Evolutionary conservation across 1,284 basidiomycete genomes (phyloP).

Genomic region (Neolentinus lepideus): DNA sequence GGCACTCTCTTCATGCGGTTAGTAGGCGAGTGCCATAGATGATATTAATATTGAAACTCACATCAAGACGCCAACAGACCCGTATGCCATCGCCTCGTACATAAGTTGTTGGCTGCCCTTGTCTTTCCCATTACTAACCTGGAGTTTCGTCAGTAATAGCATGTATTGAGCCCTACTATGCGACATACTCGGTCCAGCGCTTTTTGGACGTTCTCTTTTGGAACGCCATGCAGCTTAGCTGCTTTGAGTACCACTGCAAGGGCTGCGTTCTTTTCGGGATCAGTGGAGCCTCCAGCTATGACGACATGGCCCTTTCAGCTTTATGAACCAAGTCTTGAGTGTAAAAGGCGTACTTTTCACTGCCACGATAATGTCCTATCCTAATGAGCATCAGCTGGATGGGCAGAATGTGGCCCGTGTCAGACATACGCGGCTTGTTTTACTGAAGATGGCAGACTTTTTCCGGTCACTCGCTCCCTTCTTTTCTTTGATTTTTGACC

Average conservation of each 20-base stretch:
- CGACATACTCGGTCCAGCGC: constrained; percentile 56
- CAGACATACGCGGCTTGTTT: constrained; percentile 47
- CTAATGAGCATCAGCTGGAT: constrained; percentile 2
- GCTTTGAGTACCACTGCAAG: constrained; percentile 56
- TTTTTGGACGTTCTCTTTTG: constrained; percentile 72
- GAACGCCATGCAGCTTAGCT: constrained; percentile 61
- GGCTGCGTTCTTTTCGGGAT: constrained; percentile 57
- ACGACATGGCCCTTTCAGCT: too few relatives aligned
- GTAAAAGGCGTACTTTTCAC: constrained; percentile 45
- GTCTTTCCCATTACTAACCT: constrained; percentile 48
- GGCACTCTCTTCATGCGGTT: constrained; percentile 54
- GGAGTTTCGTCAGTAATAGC: constrained; percentile 5
- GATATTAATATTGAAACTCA: constrained; percentile 27
- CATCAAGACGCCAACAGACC: constrained; percentile 72
- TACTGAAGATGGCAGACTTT: constrained; percentile 54
- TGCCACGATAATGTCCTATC: constrained; percentile 66
- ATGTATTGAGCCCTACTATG: neutral
- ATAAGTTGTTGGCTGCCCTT: constrained; percentile 43
- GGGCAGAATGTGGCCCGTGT: neutral
- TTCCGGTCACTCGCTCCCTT: constrained; percentile 70
- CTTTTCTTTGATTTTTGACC: constrained; percentile 84
- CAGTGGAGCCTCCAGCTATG: constrained; percentile 56
- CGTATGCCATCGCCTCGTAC: constrained; percentile 70
- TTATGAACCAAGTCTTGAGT: too few relatives aligned
- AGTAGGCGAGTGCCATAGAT: constrained; percentile 8